Base-by-base conservation (phyloP, 1,284 basidiomycete species). In the Chiua sp. region DNA sequence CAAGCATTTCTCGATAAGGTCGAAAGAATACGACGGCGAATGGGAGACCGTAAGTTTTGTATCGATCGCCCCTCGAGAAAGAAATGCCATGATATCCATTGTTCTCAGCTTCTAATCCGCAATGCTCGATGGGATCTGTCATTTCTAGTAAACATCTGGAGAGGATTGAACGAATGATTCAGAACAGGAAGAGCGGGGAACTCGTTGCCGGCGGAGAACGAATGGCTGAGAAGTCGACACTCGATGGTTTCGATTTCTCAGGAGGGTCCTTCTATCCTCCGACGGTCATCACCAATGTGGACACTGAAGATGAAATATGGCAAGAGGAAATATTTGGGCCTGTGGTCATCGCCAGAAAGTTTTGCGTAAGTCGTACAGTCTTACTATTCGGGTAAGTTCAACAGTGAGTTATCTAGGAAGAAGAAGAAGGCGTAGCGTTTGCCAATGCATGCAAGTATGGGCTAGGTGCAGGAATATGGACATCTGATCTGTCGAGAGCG, bases 291-390 rank as follows among this genome's bases (percentile, higher is more conserved):
- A 73, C 77, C 0, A 81, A 86, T 59, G 80, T 91, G n/a, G 75
- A 77, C 35, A 73, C 79, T 3, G 74, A 82, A 35, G 86, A 90
- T 66, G 82, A 84, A 50, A 74, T 94, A 22, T 94, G 92, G 92
- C 77, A 84, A 66, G 91, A 94, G 72, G 92, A 94, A 71, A 79
- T 92, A 18, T 93, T 93, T 68, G 91, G 91, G 1, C 90, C 92
- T 2, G 90, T 93, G 10, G 85, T 93, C 3, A 84, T 91, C 7
- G 80, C 88, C 51, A 86, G 82, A 62, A 82, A 78, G 49, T 93
- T 92, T 71, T 75, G 74, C 55, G 90, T 91, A 53, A 63, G 82
- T 67, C 35, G 4, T 32, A 32, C 30, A 12, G 22, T 49, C 15
- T 33, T 50, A 51, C 22, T 46, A 20, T 44, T 53, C 47, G 16